Conservation (phyloP, 495 filamentous ascomycete genomes). For the Amniculicola lignicola region DNA sequence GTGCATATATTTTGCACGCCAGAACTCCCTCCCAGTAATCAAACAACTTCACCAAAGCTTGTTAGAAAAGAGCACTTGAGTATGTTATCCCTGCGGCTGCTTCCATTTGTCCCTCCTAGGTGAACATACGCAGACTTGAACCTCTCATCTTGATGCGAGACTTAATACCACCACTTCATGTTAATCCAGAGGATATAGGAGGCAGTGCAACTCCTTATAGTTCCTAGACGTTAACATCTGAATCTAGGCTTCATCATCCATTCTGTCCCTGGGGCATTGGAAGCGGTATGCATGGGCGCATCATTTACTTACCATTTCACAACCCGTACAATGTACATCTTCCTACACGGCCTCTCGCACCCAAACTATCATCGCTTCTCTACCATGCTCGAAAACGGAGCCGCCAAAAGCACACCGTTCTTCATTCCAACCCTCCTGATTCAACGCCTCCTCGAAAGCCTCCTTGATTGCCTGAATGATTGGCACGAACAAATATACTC, state of each 20-base stretch:
- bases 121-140: no score
- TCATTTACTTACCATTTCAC: conserved; percentile 20
- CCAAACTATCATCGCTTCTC: background rate
- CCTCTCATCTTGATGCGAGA: no score
- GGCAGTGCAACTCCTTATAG: no score
- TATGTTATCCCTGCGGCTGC: background rate
- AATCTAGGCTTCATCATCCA: background rate
- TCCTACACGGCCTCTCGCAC: conserved; percentile 2
- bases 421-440: conserved; percentile 10
- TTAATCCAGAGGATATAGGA: no score
- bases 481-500: background rate
- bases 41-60: background rate
- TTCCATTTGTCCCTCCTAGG: background rate
- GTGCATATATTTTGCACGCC: background rate
- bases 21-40: background rate
- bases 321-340: conserved; percentile 6
- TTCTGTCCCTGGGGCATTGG: background rate
- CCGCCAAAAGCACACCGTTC: background rate
- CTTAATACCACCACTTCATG: no score
- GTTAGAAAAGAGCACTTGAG: background rate
- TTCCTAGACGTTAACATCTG: no score
- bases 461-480: background rate
- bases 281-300: background rate
- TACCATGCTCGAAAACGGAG: background rate
- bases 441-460: background rate